phyloP scores from a whole-genome alignment of 345 rosid genomes.

The Pistacia integerrima region DNA sequence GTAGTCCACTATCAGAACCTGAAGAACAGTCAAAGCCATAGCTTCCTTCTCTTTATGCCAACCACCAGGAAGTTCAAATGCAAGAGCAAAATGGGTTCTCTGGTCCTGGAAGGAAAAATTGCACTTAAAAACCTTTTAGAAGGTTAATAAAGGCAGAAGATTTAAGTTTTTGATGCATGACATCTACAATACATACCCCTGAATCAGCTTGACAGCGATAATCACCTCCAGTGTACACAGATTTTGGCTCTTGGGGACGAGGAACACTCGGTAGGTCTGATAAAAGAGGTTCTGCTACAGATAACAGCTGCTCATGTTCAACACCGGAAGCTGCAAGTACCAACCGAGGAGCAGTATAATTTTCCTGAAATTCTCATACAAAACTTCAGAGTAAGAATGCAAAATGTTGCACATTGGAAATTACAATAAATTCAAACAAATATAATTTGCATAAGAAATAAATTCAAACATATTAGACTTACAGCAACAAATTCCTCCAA shows the following conservation, averaged over 20 bases:
- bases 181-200: slow-evolving; percentile 52
- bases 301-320: slow-evolving; percentile 71
- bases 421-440: not conserved
- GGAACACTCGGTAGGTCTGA: slow-evolving; percentile 69
- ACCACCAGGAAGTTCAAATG: slow-evolving; percentile 91
- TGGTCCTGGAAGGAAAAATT: slow-evolving; percentile 31
- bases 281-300: slow-evolving; percentile 81
- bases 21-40: slow-evolving; percentile 75
- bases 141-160: slow-evolving; percentile 11
- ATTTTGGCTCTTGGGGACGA: slow-evolving; percentile 55
- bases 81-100: slow-evolving; percentile 82
- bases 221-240: slow-evolving; percentile 90
- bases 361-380: slow-evolving; percentile 53
- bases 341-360: slow-evolving; percentile 78
- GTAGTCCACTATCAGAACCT: slow-evolving; percentile 49
- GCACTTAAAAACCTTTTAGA: not conserved
- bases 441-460: slow-evolving; percentile 13
- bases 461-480: slow-evolving; percentile 30
- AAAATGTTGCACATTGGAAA: not conserved
- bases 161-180: not conserved
- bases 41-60: slow-evolving; percentile 82
- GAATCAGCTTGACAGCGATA: slow-evolving; percentile 79
- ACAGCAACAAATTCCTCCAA: slow-evolving; percentile 81
- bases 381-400: slow-evolving; percentile 18
- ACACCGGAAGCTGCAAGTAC: slow-evolving; percentile 90